phyloP scores from a whole-genome alignment of 2,329 filamentous ascomycete genomes.

The Exophiala lecanii-corni region DNA sequence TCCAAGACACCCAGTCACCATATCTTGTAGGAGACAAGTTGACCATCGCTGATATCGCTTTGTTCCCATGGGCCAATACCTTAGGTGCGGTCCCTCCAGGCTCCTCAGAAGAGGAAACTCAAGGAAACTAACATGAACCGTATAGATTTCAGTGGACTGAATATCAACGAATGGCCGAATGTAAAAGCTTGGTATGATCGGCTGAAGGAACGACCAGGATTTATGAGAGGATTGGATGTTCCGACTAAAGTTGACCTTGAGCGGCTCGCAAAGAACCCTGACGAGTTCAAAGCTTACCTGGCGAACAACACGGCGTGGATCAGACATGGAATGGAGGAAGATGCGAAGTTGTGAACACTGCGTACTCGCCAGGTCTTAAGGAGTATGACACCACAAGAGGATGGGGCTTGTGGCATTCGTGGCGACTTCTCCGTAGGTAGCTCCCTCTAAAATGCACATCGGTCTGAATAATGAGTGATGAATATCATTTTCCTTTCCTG shows the following conservation, averaged over 20 bases:
- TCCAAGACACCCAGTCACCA: conserved; percentile 46
- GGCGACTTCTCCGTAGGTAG: too few species aligned
- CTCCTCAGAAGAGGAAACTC: too few species aligned
- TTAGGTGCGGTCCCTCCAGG: conserved; percentile 3
- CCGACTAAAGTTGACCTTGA: conserved; percentile 17
- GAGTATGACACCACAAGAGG: too few species aligned
- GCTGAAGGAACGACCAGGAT: conserved; percentile 13
- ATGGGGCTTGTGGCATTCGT: too few species aligned
- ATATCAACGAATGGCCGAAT: conserved; percentile 22
- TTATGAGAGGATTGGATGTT: conserved; percentile 10
- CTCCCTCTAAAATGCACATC: too few species aligned
- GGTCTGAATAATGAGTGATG: too few species aligned
- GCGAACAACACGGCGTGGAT: conserved; percentile 58
- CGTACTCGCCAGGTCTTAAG: too few species aligned
- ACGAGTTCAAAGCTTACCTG: conserved; percentile 10
- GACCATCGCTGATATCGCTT: conserved; percentile 60
- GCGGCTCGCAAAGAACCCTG: conserved; percentile 4
- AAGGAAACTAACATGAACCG: neutral
- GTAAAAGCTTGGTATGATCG: conserved; percentile 20
- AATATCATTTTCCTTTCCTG: too few species aligned
- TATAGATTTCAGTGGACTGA: conserved; percentile 7
- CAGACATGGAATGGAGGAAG: conserved; percentile 63
- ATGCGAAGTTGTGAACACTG: conserved; percentile 46
- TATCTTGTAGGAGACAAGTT: conserved; percentile 47
- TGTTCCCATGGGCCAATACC: conserved; percentile 9